Percentiles rank a stretch among this genome's conserved stretches.
These are phyloP conservation scores for Ashbya aceris DNA, from an alignment of 1,139 yeast species.

Conservation along the genomic window DNA sequence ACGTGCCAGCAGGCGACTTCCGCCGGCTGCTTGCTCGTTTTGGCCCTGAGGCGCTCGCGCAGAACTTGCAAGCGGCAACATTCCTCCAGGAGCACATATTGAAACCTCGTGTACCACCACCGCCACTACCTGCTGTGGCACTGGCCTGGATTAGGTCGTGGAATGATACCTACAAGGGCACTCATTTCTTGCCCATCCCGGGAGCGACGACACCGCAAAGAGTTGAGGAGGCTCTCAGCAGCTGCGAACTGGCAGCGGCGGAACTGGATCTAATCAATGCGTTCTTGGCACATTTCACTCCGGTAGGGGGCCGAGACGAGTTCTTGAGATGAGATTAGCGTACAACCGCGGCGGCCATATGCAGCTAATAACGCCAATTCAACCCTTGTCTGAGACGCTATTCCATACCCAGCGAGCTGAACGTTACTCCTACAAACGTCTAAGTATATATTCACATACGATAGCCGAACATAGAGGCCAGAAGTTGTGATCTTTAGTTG, in stretches of 20 bases:
- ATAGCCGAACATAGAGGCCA: too few species aligned
- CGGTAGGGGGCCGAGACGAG: conserved; percentile 46
- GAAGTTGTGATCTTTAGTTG: too few species aligned
- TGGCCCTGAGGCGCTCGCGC: conserved; percentile 42
- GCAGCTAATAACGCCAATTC: too few species aligned
- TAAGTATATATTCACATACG: too few species aligned
- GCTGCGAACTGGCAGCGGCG: conserved; percentile 34
- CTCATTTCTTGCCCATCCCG: conserved; percentile 68
- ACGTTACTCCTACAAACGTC: too few species aligned
- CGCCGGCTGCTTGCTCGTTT: conserved; percentile 51
- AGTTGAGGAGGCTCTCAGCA: conserved; percentile 50
- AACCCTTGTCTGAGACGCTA: too few species aligned
- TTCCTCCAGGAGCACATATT: conserved; percentile 38
- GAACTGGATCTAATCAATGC: conserved; percentile 45
- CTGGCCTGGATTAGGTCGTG: conserved; percentile 55
- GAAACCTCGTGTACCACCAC: conserved; percentile 35
- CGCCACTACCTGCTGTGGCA: conserved; percentile 58
- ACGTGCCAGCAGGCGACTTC: conserved; percentile 46
- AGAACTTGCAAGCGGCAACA: conserved; percentile 41
- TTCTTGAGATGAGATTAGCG: background rate
- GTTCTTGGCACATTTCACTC: conserved; percentile 33
- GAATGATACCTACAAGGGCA: conserved; percentile 34
- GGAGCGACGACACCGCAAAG: conserved; percentile 54
- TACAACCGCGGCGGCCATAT: too few species aligned
- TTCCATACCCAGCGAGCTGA: too few species aligned